These are phyloP conservation scores for Eutrema yunnanense DNA, from an alignment of 345 rosid species.

Conservation along the genomic window DNA sequence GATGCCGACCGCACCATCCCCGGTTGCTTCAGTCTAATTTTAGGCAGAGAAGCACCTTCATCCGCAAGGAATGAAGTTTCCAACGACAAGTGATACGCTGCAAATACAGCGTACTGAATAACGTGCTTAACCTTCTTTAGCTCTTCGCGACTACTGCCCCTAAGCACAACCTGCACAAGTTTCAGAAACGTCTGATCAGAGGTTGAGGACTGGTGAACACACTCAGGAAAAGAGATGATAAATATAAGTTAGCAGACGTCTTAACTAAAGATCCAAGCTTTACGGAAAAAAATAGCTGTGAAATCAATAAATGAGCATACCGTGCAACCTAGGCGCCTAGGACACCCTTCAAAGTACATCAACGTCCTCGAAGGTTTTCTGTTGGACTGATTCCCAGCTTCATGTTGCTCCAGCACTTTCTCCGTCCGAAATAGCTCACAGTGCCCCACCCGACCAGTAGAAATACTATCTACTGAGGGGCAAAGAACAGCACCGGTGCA, in stretches of 20 bases:
- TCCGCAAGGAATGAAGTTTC: constrained; percentile 99
- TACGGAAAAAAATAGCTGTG: neutral
- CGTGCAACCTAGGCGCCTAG: constrained; percentile 98
- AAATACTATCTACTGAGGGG: constrained; percentile 62
- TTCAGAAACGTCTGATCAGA: constrained; percentile 20
- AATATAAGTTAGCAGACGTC: neutral
- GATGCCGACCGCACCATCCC: constrained; percentile 29
- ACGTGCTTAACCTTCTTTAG: constrained; percentile 93
- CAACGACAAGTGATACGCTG: constrained; percentile 88
- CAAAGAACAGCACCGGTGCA: constrained; percentile 81
- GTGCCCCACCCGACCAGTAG: constrained; percentile 60
- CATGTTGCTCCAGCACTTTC: constrained; percentile 74
- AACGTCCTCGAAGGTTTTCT: constrained; percentile 82
- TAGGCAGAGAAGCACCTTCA: constrained; percentile 97
- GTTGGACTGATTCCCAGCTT: constrained; percentile 52
- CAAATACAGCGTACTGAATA: constrained; percentile 88
- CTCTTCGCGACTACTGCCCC: constrained; percentile 71
- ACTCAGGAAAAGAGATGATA: neutral
- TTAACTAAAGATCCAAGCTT: neutral
- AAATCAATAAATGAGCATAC: constrained; percentile 34
- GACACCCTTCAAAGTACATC: constrained; percentile 99
- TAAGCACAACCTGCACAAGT: constrained; percentile 61
- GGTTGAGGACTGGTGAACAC: neutral
- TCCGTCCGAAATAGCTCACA: constrained; percentile 83
- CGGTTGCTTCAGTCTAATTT: constrained; percentile 35